A percentile compares a stretch with the other conserved stretches of the same genome.
These are phyloP conservation scores for Rheum nobile DNA, from an alignment of 148 eudicot genomes.

Conservation along the genomic window DNA sequence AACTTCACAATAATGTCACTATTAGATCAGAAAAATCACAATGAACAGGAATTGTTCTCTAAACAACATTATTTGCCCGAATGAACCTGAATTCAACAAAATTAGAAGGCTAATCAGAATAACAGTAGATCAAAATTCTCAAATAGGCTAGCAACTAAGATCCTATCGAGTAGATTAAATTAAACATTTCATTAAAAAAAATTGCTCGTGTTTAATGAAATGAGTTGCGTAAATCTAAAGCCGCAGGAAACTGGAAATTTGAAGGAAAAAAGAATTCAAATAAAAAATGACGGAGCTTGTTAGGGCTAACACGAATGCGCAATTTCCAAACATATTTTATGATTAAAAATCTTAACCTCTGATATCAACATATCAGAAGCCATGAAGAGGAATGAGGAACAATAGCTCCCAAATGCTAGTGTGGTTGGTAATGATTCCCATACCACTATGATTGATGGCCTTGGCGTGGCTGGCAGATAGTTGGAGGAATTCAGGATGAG, in stretches of 20 bases:
- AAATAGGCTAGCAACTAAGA: not conserved
- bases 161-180: not conserved
- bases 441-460: constrained; percentile 88
- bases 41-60: not conserved
- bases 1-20: not conserved
- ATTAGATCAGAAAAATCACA: not conserved
- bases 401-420: constrained; percentile 21
- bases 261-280: not conserved
- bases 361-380: not conserved
- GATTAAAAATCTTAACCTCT: not conserved
- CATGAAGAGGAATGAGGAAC: not conserved
- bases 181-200: not conserved
- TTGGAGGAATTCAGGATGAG: constrained; percentile 93
- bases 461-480: constrained; percentile 96
- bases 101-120: not conserved
- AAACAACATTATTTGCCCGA: not conserved
- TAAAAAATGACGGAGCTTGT: constrained; percentile 5
- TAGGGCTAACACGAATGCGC: not conserved
- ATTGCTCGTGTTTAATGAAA: not conserved
- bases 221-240: not conserved
- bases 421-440: constrained; percentile 97
- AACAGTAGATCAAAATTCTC: not conserved
- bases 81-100: not conserved
- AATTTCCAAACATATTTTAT: not conserved
- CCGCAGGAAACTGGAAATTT: not conserved